A percentile compares a stretch with the other conserved stretches of the same genome.
Conservation (phyloP, 371 early-diverging fungal species). For the Lichtheimia ramosa region DNA sequence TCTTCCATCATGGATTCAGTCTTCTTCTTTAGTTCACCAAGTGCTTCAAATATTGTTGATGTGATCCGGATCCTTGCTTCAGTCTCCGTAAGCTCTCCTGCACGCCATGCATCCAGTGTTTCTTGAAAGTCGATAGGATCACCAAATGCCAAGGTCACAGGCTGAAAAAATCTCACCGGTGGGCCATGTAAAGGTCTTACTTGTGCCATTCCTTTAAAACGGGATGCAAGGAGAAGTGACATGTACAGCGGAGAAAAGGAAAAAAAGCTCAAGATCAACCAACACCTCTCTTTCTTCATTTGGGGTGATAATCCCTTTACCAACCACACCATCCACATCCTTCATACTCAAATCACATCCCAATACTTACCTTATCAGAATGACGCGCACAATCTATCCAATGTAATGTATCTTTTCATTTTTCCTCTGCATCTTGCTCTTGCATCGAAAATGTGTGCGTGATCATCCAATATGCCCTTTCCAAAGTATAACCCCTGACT, state of each 20-base stretch:
- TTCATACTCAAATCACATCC: too few relatives aligned
- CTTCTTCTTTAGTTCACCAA: conserved; percentile 44
- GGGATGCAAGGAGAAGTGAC: not conserved
- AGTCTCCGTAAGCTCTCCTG: conserved; percentile 46
- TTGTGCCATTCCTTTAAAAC: conserved; percentile 41
- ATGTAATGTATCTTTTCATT: too few relatives aligned
- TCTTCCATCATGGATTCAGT: conserved; percentile 11
- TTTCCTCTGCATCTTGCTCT: too few relatives aligned
- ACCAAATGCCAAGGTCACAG: conserved; percentile 62
- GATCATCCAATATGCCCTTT: too few relatives aligned
- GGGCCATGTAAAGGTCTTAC: conserved; percentile 53
- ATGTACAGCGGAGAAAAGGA: not conserved
- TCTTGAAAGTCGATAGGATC: conserved; percentile 68
- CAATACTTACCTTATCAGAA: too few relatives aligned
- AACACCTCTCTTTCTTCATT: too few relatives aligned
- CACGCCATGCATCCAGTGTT: conserved; percentile 56
- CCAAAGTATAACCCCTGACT: too few relatives aligned
- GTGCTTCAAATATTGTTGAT: conserved; percentile 49
- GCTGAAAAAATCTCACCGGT: conserved; percentile 35
- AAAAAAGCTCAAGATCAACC: not conserved
- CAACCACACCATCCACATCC: too few relatives aligned
- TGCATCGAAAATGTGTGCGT: too few relatives aligned
- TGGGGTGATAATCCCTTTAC: too few relatives aligned
- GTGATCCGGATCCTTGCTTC: conserved; percentile 64
- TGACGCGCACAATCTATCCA: too few relatives aligned